Percentiles rank a stretch among this genome's conserved stretches.
phyloP scores from a whole-genome alignment of 805 yeast genomes.

The Starmerella riodocensis region DNA sequence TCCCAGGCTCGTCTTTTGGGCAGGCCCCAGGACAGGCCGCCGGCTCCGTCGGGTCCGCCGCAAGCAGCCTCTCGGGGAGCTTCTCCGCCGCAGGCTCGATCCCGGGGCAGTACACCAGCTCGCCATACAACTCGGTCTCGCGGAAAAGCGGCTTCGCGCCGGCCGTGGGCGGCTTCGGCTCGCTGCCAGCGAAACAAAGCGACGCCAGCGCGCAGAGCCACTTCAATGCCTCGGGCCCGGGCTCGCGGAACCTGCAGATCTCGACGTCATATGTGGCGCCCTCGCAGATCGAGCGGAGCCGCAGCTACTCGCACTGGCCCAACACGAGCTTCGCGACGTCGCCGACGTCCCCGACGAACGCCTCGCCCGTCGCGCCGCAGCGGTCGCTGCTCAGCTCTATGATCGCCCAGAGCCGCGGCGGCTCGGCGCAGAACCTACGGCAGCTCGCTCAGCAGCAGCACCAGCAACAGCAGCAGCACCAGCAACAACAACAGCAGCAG shows the following conservation, averaged over 20 bases:
- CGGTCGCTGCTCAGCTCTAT: constrained; percentile 19
- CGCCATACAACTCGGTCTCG: not conserved
- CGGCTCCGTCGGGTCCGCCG: no score
- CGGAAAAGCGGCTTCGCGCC: no score
- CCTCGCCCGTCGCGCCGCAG: constrained; percentile 12
- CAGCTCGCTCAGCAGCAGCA: constrained; percentile 3
- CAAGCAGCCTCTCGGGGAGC: no score
- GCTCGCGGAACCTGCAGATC: no score
- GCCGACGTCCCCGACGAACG: constrained; percentile 8
- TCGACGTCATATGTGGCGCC: constrained; percentile 14
- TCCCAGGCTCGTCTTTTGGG: constrained; percentile 8
- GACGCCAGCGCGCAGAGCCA: no score
- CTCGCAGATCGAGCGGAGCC: constrained; percentile 14
- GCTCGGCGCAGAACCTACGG: constrained; percentile 7
- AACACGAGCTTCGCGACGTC: constrained; percentile 7
- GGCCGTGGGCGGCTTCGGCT: no score
- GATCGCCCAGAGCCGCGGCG: constrained; percentile 18
- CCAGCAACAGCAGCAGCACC: constrained; percentile 1
- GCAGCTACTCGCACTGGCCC: constrained; percentile 15
- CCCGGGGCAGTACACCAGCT: constrained; percentile 1
- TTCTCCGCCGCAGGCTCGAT: not conserved
- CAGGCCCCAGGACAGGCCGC: not conserved
- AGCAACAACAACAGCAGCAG: not conserved
- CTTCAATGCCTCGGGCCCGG: no score
- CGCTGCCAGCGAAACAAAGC: no score